Base-by-base conservation (phyloP, 306 rosid species). In the Cicer arietinum region DNA sequence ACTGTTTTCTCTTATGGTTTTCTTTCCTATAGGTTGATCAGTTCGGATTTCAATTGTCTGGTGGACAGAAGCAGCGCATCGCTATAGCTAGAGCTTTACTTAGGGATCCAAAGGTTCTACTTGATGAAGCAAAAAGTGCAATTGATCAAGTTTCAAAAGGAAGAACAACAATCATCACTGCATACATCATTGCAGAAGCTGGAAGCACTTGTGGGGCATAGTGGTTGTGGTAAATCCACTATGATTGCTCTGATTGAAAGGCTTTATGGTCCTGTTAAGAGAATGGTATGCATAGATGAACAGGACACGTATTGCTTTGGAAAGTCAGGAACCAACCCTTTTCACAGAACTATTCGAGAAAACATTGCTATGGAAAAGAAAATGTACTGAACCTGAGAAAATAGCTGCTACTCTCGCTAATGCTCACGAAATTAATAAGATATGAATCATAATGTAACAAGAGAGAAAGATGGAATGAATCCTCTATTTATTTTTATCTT, bases 191-290 rank as follows among this genome's bases (percentile, higher is more conserved):
- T 80, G 92, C 97, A 46, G 94, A 91, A 42, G 97, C 98, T n/a
- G 97, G 96, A 72, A 94, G 91, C 94, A 17, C 84, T 90, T 84
- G 87, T 94, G 17, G 96, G 30, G 30, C 30, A 94, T 67, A 67
- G 97, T 67, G 98, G 96, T 46, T 87, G 92, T 4, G 98, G 94
- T n/a, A 91, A 94, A 84, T 91, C 96, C 40, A 91, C 97, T n/a
- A 79, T 88, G 22, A 88, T 91, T 60, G 96, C 90, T 12, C 89
- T 91, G 4, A 90, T 91, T 65, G 96, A 94, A 74, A 87, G 97
- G 85, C 91, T 94, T 75, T 94, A 91, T 37, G 94, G 87, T 77
- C 98, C 98, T 54, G 7, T 77, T 56, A 83, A 82, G 50, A 97
- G 97, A 74, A 80, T 82, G 0, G 79, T 94, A 5, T 82, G 82